Evolutionary conservation across 495 filamentous ascomycete species (phyloP), one percentile per base, ranked within the genome.

Genomic region (Gamarada debralockiae): DNA sequence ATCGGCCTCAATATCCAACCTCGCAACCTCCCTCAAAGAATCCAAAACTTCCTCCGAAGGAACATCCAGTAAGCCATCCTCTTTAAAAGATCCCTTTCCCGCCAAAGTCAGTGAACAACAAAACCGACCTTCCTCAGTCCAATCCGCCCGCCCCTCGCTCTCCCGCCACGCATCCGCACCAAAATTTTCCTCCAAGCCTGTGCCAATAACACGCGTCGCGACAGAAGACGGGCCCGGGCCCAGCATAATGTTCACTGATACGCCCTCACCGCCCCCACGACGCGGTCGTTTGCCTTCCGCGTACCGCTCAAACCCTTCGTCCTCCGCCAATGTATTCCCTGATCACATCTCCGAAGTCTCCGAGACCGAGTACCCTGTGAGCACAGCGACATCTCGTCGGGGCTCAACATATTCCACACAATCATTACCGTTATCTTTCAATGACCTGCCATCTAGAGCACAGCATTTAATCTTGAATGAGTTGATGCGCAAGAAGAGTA

Each of bases 381-480:
- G n/a, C n/a, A n/a, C 46, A 8, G 27, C 51, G 13, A 29, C 20
- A 12, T 58, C 54, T 10, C 55, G 61, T 3, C 43, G 62, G 3
- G 75, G 77, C 4, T 85, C 83, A 2, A 79, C 78, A 21, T 87
- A 86, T 55, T 75, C 75, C 2, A 76, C 76, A 14, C 79, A 82
- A 21, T 74, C 79, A 0, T 59, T 86, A 15, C 76, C 88, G 4
- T 67, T 90, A n/a, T 84, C 78, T 20, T 93, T 95, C 73, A 93
- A 93, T 60, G 87, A 93, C 62, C 74, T 95, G 0, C 87, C 90
- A 0, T 88, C 83, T 55, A 81, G 86, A 13, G 89, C 87, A 2
- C 90, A 90, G 63, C 89, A 95, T 68, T 70, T 92, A 24, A 93
- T 93, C 43, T 61, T 95, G 21, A 95, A 95, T 62, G 88, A 95